Conservation (phyloP, 1,139 yeast species). For the Spathaspora sp. region DNA sequence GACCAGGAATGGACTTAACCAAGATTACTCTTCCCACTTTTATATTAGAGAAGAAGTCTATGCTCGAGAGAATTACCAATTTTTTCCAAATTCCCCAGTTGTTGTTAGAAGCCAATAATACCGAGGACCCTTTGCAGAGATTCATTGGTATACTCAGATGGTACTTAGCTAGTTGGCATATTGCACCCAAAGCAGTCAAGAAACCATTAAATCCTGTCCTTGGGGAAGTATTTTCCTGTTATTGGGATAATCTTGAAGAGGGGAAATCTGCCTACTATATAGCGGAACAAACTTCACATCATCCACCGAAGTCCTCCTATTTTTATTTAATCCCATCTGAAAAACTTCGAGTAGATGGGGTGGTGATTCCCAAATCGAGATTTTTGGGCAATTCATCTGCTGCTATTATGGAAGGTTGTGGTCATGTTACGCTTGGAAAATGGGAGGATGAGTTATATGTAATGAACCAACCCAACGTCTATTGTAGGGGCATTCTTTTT, state of each 20-base stretch:
- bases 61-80: constrained; percentile 94
- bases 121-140: constrained; percentile 60
- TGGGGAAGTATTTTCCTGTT: constrained; percentile 87
- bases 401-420: constrained; percentile 93
- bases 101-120: constrained; percentile 64
- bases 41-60: constrained; percentile 88
- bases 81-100: constrained; percentile 81
- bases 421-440: constrained; percentile 68
- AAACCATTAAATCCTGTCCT: constrained; percentile 93
- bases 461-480: constrained; percentile 90
- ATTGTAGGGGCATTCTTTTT: constrained; percentile 90
- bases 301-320: constrained; percentile 97
- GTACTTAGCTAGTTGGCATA: constrained; percentile 96
- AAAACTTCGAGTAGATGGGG: constrained; percentile 84
- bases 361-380: constrained; percentile 79
- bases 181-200: constrained; percentile 97
- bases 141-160: constrained; percentile 76
- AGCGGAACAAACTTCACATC: constrained; percentile 95
- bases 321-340: constrained; percentile 83
- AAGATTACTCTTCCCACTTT: constrained; percentile 93
- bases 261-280: constrained; percentile 73
- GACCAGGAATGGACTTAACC: constrained; percentile 90
- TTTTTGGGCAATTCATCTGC: constrained; percentile 96
- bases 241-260: constrained; percentile 82
- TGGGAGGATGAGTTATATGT: constrained; percentile 66